These are phyloP conservation scores for Suillus americanus DNA, from an alignment of 768 basidiomycete species.

Conservation along the genomic window DNA sequence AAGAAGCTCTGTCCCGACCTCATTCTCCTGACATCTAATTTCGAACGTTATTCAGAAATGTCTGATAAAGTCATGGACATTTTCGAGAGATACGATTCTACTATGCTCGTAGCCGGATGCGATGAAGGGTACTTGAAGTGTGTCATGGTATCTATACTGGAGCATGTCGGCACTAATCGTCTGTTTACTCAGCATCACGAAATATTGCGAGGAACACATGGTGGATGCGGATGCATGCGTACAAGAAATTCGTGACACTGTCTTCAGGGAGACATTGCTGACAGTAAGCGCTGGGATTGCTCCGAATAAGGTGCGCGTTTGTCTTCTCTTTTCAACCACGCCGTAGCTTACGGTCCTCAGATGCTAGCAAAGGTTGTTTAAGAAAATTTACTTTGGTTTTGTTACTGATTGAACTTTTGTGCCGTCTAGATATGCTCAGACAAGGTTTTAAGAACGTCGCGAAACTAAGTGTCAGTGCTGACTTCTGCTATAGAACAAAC, in stretches of 20 bases:
- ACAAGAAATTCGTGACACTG: slow-evolving; percentile 67
- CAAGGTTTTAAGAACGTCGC: slow-evolving; percentile 46
- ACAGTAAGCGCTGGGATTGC: slow-evolving; percentile 97
- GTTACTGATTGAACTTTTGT: slow-evolving; percentile 7
- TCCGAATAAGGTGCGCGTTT: slow-evolving; percentile 76
- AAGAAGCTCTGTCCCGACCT: slow-evolving; percentile 92
- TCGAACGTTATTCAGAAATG: slow-evolving; percentile 65
- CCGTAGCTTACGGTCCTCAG: slow-evolving; percentile 35
- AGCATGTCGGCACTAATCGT: not conserved
- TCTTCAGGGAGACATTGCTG: slow-evolving; percentile 75
- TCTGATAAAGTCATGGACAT: slow-evolving; percentile 71
- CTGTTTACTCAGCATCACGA: slow-evolving; percentile 62
- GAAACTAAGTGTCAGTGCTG: not conserved
- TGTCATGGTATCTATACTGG: slow-evolving; percentile 18
- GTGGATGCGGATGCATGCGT: slow-evolving; percentile 76
- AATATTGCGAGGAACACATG: slow-evolving; percentile 70
- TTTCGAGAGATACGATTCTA: slow-evolving; percentile 70
- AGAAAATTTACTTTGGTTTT: not conserved
- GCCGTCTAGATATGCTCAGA: slow-evolving; percentile 82
- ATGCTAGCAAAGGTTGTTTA: slow-evolving; percentile 85
- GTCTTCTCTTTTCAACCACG: slow-evolving; percentile 13
- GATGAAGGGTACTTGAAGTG: slow-evolving; percentile 95
- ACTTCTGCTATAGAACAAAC: slow-evolving; percentile 69
- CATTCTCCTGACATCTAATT: slow-evolving; percentile 60
- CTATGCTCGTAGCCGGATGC: slow-evolving; percentile 73